Evolutionary conservation across 108 stramenopile species (phyloP), one percentile per base, ranked within the genome.

Genomic region (Nitzschia sp.): DNA sequence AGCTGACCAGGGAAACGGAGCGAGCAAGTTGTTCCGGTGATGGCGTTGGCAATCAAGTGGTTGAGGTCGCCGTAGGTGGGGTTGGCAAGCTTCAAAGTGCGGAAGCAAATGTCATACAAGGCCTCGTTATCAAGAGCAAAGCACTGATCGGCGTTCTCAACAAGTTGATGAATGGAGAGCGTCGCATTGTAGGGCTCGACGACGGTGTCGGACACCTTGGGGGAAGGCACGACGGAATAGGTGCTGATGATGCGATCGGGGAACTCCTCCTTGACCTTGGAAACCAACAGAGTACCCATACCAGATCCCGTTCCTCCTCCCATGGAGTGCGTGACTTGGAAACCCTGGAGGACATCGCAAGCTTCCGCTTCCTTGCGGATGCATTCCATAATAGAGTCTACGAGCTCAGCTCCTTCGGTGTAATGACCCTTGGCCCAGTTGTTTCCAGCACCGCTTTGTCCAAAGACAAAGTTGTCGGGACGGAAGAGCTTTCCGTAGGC

Each of bases 361-460:
- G 62, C 56, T 75, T 97, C 97, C 36, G 87, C 80, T 80, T 97
- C 97, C 83, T 96, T 96, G 32, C 97, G 92, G 41, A 97, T 89
- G 48, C 91, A 91, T 65, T 97, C 97, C 78, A 97, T 85, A 54
- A 96, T 88, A 46, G 89, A 82, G 82, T 97, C 97, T 48, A 96
- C 92, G 54, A 96, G 93, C 82, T 97, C 95, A 31, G 93, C 97
- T 27, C 97, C 96, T 80, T 96, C 96, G 3, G 97, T 97, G 89
- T 97, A 97, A 73, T 96, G 96, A 69, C 97, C 97, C 83, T 96
- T 96, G 80, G 97, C 97, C 97, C 97, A 90, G 78, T 93, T 93
- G 82, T 93, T 90, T 57, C 88, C 88, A 58, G 88, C 92, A 45
- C 89, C 94, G 23, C 88, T 85, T 78, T 96, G 95, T 53, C 97